phyloP scores from a whole-genome alignment of 441 rosid genomes.

The Euphorbia corollata region DNA sequence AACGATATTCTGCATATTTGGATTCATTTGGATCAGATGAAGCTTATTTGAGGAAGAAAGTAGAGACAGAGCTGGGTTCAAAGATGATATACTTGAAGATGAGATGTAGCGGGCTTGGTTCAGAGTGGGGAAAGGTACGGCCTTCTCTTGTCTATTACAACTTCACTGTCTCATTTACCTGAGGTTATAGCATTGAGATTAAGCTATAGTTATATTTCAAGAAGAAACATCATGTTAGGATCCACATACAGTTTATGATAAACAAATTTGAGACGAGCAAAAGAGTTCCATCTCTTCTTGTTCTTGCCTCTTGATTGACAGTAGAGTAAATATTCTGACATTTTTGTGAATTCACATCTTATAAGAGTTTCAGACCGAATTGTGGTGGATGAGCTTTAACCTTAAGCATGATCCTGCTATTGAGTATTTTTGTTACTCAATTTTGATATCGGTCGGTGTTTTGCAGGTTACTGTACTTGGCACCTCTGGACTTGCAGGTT shows the following conservation, averaged over 20 bases:
- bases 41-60: slow-evolving; percentile 67
- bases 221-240: not conserved
- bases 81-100: slow-evolving; percentile 94
- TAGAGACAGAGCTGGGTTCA: slow-evolving; percentile 84
- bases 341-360: not conserved
- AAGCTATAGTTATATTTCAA: not conserved
- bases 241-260: not conserved
- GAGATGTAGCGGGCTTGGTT: slow-evolving; percentile 79
- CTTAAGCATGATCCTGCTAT: not conserved
- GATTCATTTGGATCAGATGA: slow-evolving; percentile 75
- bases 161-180: not conserved
- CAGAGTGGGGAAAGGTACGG: slow-evolving; percentile 91
- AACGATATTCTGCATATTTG: slow-evolving; percentile 59
- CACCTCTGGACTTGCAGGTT: slow-evolving; percentile 88
- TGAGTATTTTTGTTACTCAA: not conserved
- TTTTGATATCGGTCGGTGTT: slow-evolving; percentile 5
- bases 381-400: not conserved
- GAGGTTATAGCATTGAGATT: not conserved
- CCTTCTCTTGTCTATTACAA: not conserved
- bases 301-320: not conserved
- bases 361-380: not conserved
- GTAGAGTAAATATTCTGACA: not conserved
- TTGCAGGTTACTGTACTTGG: slow-evolving; percentile 77
- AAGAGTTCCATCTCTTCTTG: not conserved
- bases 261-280: not conserved